Base-by-base conservation (phyloP, 2,329 filamentous ascomycete species). In the Penicillium sp. region DNA sequence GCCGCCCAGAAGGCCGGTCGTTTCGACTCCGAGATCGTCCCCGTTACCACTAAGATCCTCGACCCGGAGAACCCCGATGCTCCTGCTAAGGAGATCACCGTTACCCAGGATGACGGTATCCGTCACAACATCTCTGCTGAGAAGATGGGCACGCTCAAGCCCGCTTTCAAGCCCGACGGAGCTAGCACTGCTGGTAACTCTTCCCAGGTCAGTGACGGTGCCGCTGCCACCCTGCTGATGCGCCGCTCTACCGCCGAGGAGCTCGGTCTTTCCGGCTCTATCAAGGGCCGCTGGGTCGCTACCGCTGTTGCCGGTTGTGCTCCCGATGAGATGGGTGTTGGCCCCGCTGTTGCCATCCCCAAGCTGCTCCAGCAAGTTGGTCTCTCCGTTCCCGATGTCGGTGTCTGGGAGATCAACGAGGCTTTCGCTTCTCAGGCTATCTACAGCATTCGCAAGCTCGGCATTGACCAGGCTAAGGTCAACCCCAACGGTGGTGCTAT, bases 401-500 rank as follows among this genome's bases (percentile, higher is more conserved):
- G 87, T 33, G 79, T 94, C 9, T 97, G 92, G 92, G 92, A 97
- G 79, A 89, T 97, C 74, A 97, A 97, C 73, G 92, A 97, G 82
- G 85, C 85, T 14, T 87, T 87, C 70, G 85, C 84, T 4, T 82
- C 79, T 47, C 85, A 87, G 67, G 82, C 84, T 37, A 67, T 87
- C 50, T 83, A 96, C 75, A 92, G 88, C 65, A 76, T 93, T 44
- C 79, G 90, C 57, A 82, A 85, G 66, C 62, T 79, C 22, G 67
- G 84, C 68, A 62, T 85, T 77, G 82, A 87, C 64, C 75, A 83
- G 53, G 84, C 84, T 7, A 87, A 83, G 75, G 89, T 97, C 18
- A 97, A 97, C 75, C 91, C 91, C 0, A 92, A 95, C 66, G 93
- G 93, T 57, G 92, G 93, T 29, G 93, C 92, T 2, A 96, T 97